phyloP scores from a whole-genome alignment of 2,329 filamentous ascomycete species.

The Verticillium klebahnii region DNA sequence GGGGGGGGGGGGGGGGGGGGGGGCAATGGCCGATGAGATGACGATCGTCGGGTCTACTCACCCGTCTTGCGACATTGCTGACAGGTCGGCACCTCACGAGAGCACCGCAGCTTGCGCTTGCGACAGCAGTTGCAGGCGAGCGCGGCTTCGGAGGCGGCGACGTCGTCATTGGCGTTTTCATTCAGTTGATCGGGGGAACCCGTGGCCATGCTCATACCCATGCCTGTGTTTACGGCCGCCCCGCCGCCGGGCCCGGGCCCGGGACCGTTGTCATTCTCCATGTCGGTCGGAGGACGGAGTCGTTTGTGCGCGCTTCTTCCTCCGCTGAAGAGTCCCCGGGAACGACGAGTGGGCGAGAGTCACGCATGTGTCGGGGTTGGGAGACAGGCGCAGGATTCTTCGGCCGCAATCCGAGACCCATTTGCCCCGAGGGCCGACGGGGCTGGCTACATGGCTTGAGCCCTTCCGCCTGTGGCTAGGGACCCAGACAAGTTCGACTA shows the following conservation, averaged over 20 bases:
- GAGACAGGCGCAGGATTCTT: neutral
- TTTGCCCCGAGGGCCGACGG: neutral
- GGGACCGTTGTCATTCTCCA: neutral
- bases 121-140: constrained; percentile 10
- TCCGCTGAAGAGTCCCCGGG: neutral
- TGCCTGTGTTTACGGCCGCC: neutral
- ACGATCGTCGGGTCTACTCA: constrained; percentile 2
- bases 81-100: constrained; percentile 6
- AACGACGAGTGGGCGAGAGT: neutral
- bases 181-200: neutral
- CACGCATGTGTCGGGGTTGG: neutral
- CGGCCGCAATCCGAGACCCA: neutral
- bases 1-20: neutral
- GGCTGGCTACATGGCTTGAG: neutral
- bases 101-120: constrained; percentile 7
- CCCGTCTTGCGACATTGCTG: constrained; percentile 10
- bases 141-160: constrained; percentile 1
- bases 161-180: neutral
- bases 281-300: neutral
- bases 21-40: neutral
- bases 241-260: neutral
- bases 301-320: neutral
- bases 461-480: neutral
- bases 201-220: neutral
- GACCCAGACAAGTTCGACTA: neutral